These are phyloP conservation scores for Sicyos baderoa DNA, from an alignment of 306 rosid genomes.

Conservation along the genomic window DNA sequence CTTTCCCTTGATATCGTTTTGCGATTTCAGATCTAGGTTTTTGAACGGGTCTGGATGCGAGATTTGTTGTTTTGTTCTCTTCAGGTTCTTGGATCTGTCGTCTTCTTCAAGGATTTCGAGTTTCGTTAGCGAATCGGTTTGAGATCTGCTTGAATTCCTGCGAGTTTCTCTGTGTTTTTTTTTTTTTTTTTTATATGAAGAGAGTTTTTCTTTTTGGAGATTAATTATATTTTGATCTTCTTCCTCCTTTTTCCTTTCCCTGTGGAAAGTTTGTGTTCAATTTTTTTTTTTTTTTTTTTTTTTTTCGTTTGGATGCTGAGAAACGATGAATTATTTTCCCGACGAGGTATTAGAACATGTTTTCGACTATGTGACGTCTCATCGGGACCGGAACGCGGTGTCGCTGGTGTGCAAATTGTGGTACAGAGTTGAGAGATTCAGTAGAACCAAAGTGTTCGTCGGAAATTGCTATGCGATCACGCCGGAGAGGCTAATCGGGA, in stretches of 20 bases:
- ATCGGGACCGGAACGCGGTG: slow-evolving; percentile 70
- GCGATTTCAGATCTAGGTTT: slow-evolving; percentile 17
- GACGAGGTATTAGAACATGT: slow-evolving; percentile 88
- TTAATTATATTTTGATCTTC: slow-evolving; percentile 16
- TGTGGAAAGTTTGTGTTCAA: neutral
- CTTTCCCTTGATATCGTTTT: neutral
- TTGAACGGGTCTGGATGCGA: neutral
- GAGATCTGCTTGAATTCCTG: slow-evolving; percentile 15
- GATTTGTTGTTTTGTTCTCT: slow-evolving; percentile 4
- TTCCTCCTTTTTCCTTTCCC: slow-evolving; percentile 8
- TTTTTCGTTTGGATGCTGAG: slow-evolving; percentile 25
- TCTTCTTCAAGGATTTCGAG: neutral
- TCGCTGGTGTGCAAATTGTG: slow-evolving; percentile 81
- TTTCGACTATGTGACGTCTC: slow-evolving; percentile 59
- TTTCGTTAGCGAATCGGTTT: neutral
- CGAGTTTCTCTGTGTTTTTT: neutral
- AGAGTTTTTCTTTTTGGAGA: neutral
- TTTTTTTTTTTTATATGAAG: neutral
- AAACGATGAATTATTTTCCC: slow-evolving; percentile 75
- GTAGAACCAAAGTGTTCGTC: slow-evolving; percentile 57
- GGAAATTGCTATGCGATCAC: slow-evolving; percentile 82
- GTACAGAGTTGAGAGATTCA: slow-evolving; percentile 65
- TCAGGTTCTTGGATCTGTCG: slow-evolving; percentile 1
- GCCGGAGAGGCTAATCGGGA: slow-evolving; percentile 58
- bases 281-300: neutral